Evolutionary conservation across 805 yeast species (phyloP).

Genomic region (Saturnispora galanensis): DNA sequence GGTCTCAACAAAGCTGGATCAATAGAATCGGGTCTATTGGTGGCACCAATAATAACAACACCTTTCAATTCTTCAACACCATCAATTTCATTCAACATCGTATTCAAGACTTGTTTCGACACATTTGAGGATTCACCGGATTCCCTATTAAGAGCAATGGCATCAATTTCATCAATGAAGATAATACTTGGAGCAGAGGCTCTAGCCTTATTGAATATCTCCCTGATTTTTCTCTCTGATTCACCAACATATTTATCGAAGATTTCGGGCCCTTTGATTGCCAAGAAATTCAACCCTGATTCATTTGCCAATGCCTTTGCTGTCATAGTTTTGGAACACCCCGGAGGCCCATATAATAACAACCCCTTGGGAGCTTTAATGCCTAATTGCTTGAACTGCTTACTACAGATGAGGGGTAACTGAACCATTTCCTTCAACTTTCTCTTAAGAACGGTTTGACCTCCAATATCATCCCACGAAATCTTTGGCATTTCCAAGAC

Average conservation of each 20-base stretch:
- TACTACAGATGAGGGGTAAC: constrained; percentile 77
- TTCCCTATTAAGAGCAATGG: constrained; percentile 71
- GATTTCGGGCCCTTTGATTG: constrained; percentile 95
- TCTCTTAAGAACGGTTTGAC: constrained; percentile 74
- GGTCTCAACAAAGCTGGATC: constrained; percentile 93
- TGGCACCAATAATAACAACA: constrained; percentile 91
- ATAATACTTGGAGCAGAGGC: constrained; percentile 91
- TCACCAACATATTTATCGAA: constrained; percentile 95
- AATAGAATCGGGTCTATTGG: constrained; percentile 88
- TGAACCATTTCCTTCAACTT: constrained; percentile 86
- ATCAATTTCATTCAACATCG: constrained; percentile 88
- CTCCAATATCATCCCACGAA: constrained; percentile 91
- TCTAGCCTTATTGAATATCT: constrained; percentile 85
- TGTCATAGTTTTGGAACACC: constrained; percentile 90
- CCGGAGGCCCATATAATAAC: constrained; percentile 93
- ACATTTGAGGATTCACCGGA: constrained; percentile 52
- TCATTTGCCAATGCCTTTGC: constrained; percentile 96
- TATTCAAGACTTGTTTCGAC: constrained; percentile 78
- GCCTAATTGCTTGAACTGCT: constrained; percentile 67
- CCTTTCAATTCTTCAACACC: constrained; percentile 95
- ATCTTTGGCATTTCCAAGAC: constrained; percentile 91
- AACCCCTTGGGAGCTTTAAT: constrained; percentile 90
- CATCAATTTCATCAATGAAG: constrained; percentile 96
- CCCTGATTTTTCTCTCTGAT: constrained; percentile 87
- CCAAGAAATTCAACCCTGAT: constrained; percentile 85